Evolutionary conservation across 2,329 filamentous ascomycete genomes (phyloP), one percentile per base, ranked within the genome.

Genomic region (Epichloe elymi): DNA sequence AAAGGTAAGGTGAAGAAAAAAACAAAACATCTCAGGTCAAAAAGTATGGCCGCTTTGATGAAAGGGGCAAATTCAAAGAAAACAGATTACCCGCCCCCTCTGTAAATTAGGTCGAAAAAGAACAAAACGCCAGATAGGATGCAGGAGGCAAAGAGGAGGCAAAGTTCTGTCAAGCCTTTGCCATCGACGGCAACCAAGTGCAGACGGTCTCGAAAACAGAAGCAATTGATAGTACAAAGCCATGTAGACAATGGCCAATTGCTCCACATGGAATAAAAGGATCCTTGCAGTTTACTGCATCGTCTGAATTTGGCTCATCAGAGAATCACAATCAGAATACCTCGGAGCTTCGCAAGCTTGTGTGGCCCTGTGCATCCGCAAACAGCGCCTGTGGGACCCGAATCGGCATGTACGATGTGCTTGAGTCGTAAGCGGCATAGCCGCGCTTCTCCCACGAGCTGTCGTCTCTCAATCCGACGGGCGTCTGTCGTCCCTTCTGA

Each of bases 401-500:
- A 54, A 64, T 58, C 23, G 63, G 63, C 30, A 61, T 56, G 54
- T 66, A 65, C 48, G 65, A 66, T 4, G 66, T 67, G 57, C 64
- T 62, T 44, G 66, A 67, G 49, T 69, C 65, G 56, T 66, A 67
- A 4, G 63, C 57, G 47, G 60, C 65, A 50, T 61, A 63, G 37
- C 56, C 63, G 48, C 55, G 56, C 56, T 67, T 67, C 55, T 65
- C 63, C 61, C 62, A 61, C 20, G 57, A 54, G 43, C 52, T 57
- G 14, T 57, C 51, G 33, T 58, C 26, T 56, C 49, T 51, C 52
- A 45, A 50, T 51, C 47, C 59, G 56, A 52, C 50, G 53, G 58
- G 59, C 52, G 60, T 55, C 57, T 58, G 61, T 55, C 65, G 63
- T 62, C 59, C 65, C 60, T 70, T 68, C 56, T 67, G 67, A 56